phyloP scores from a whole-genome alignment of 192 early-diverging fungal genomes.

The Linnemannia zychae region DNA sequence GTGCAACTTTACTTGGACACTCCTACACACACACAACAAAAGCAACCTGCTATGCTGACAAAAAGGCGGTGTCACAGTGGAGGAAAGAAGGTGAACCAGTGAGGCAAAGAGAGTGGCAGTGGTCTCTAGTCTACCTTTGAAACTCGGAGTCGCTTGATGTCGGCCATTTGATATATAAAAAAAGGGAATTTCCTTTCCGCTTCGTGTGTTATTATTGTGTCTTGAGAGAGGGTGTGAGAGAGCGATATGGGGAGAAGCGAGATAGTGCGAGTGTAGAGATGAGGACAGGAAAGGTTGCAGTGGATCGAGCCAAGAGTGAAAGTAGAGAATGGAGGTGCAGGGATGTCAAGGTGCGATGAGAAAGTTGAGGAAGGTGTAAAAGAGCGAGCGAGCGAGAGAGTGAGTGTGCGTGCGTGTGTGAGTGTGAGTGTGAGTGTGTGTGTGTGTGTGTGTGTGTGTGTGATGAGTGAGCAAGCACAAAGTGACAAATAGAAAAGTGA shows the following conservation, averaged over 20 bases:
- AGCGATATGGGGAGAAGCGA: not conserved
- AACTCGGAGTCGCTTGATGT: conserved; percentile 41
- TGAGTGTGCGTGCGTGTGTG: too few species aligned
- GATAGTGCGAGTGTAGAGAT: too few species aligned
- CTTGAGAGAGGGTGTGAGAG: not conserved
- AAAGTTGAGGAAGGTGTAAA: not conserved
- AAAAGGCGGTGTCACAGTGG: not conserved
- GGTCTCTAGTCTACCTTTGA: conserved; percentile 24
- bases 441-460: not conserved
- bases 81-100: not conserved
- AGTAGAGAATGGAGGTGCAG: not conserved
- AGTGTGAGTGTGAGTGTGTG: not conserved
- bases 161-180: conserved; percentile 34
- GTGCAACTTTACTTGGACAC: too few species aligned
- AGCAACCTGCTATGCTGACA: not conserved
- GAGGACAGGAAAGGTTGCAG: not conserved
- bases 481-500: too few species aligned
- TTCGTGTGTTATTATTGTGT: not conserved
- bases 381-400: not conserved
- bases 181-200: not conserved
- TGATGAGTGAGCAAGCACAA: not conserved
- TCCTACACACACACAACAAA: too few species aligned
- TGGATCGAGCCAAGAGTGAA: not conserved
- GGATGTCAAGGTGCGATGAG: not conserved
- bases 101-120: not conserved